phyloP scores from a whole-genome alignment of 2,329 filamentous ascomycete species.

The Nannizziopsis barbatae region DNA sequence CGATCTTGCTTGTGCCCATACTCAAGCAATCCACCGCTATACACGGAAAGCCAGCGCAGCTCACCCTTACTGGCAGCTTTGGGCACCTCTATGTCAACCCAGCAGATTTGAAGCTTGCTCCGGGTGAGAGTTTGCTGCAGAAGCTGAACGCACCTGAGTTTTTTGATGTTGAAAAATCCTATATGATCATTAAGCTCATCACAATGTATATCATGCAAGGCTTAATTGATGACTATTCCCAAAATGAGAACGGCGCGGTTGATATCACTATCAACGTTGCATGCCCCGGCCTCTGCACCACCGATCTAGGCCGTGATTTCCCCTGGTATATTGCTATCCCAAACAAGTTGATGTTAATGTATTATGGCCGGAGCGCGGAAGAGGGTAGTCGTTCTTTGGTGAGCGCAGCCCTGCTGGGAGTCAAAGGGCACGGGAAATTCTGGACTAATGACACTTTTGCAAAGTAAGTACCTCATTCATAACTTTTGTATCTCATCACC shows the following conservation, averaged over 20 bases:
- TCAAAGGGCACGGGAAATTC: slow-evolving; percentile 29
- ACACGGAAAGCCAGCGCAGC: slow-evolving; percentile 20
- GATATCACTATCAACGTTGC: slow-evolving; percentile 39
- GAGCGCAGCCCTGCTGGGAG: slow-evolving; percentile 25
- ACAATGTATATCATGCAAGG: slow-evolving; percentile 33
- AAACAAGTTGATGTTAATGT: slow-evolving; percentile 24
- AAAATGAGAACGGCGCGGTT: slow-evolving; percentile 16
- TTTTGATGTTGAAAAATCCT: slow-evolving; percentile 28
- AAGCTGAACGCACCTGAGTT: slow-evolving; percentile 28
- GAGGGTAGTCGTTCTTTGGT: slow-evolving; percentile 34
- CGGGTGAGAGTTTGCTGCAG: slow-evolving; percentile 23
- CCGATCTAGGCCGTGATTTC: slow-evolving; percentile 6
- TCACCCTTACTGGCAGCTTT: slow-evolving; percentile 30
- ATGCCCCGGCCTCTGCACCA: slow-evolving; percentile 42
- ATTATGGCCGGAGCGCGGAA: slow-evolving; percentile 31
- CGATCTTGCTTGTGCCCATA: slow-evolving; percentile 23
- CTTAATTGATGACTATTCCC: slow-evolving; percentile 20
- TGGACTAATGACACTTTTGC: too few species aligned
- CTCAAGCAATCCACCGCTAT: slow-evolving; percentile 23
- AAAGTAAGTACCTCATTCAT: too few species aligned
- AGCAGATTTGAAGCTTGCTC: slow-evolving; percentile 22
- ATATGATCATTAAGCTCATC: slow-evolving; percentile 36
- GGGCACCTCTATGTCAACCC: slow-evolving; percentile 30
- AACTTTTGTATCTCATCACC: too few species aligned
- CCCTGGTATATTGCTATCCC: slow-evolving; percentile 12